Conservation (phyloP, 164 flowering plant species). For the Brasenia schreberi region DNA sequence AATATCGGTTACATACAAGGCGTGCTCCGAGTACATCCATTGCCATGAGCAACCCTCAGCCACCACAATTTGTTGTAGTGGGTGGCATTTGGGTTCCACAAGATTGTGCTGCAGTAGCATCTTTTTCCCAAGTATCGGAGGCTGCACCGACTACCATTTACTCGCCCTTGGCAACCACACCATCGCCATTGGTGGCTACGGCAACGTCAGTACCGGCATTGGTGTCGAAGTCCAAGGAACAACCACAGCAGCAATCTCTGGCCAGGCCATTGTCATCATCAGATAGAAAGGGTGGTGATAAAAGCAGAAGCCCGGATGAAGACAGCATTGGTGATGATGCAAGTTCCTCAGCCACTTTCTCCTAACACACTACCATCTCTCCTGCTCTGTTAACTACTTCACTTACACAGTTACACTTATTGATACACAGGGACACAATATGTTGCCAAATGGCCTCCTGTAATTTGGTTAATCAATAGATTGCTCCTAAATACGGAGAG, state of each 20-base stretch:
- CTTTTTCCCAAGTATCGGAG: neutral
- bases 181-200: neutral
- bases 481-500: too few species aligned
- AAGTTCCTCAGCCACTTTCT: too few species aligned
- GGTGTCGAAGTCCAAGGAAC: neutral
- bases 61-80: conserved; percentile 56
- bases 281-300: neutral
- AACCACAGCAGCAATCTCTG: neutral
- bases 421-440: too few species aligned
- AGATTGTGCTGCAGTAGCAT: conserved; percentile 19
- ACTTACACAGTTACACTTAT: too few species aligned
- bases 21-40: neutral
- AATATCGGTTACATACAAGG: neutral
- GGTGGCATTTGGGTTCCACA: conserved; percentile 75
- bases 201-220: neutral
- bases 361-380: too few species aligned
- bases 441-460: too few species aligned
- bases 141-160: neutral
- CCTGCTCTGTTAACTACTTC: too few species aligned
- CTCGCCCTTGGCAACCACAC: neutral
- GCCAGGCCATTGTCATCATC: neutral
- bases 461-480: too few species aligned
- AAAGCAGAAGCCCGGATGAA: too few species aligned
- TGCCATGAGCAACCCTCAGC: neutral
- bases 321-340: too few species aligned